A percentile compares a stretch with the other conserved stretches of the same genome.
Conservation (phyloP, 306 rosid species). For the Prunus dulcis region DNA sequence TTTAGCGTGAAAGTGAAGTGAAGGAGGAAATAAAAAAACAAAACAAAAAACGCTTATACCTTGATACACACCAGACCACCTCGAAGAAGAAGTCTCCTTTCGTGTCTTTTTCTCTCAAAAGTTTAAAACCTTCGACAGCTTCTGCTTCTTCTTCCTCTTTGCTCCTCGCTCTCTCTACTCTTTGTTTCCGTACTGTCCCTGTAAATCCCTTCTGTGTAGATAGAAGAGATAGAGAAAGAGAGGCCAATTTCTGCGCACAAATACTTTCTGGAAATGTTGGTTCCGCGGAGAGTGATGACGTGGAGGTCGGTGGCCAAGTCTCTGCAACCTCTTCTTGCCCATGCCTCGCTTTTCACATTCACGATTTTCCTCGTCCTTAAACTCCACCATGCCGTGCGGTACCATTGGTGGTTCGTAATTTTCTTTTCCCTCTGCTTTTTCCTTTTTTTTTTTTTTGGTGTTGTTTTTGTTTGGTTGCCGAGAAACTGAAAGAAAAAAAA, state of each 20-base stretch:
- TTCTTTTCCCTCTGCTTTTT: background rate
- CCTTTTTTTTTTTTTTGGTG: background rate
- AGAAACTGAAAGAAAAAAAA: background rate
- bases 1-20: slow-evolving; percentile 2
- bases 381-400: slow-evolving; percentile 46
- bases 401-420: slow-evolving; percentile 74
- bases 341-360: slow-evolving; percentile 67
- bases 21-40: background rate
- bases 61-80: background rate
- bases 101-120: background rate
- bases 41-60: background rate
- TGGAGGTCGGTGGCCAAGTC: slow-evolving; percentile 80
- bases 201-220: background rate
- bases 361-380: slow-evolving; percentile 61
- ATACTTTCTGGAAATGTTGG: slow-evolving; percentile 37
- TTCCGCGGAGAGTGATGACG: slow-evolving; percentile 62
- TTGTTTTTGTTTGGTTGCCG: slow-evolving; percentile 17
- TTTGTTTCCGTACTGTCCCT: background rate
- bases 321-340: slow-evolving; percentile 59
- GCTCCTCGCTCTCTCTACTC: too few species aligned
- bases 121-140: background rate
- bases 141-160: background rate
- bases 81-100: background rate
- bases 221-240: background rate
- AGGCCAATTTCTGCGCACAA: background rate